Evolutionary conservation across 306 rosid species (phyloP).

Genomic region (Quercus mongolica): DNA sequence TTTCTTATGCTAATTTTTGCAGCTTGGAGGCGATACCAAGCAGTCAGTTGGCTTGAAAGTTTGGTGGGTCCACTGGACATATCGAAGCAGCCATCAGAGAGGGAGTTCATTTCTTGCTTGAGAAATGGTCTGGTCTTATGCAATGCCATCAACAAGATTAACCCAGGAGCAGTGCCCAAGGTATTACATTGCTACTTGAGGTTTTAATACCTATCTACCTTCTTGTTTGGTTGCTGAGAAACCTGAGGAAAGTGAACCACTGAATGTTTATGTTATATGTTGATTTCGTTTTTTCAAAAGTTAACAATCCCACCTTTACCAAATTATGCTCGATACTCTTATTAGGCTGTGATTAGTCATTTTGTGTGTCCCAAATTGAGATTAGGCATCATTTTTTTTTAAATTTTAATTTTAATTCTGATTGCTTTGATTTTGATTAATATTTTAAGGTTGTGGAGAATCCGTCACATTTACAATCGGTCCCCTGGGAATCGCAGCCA

Average conservation of each 20-base stretch:
- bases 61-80: conserved; percentile 72
- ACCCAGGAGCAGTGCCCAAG: conserved; percentile 83
- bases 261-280: background rate
- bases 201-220: background rate
- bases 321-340: background rate
- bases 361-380: background rate
- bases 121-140: conserved; percentile 83
- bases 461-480: conserved; percentile 45
- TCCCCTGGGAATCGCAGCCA: conserved; percentile 69
- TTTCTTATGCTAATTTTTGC: conserved; percentile 1
- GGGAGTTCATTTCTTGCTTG: conserved; percentile 81
- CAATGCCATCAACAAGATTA: conserved; percentile 87
- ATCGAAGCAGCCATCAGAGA: conserved; percentile 71
- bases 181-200: conserved; percentile 29
- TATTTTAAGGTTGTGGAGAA: conserved; percentile 76
- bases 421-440: background rate
- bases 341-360: background rate
- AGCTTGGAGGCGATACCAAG: conserved; percentile 93
- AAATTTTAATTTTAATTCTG: background rate
- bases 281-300: background rate
- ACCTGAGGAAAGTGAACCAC: background rate
- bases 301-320: background rate
- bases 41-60: conserved; percentile 80
- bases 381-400: background rate
- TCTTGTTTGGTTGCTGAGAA: background rate